These are phyloP conservation scores for Flaveria sonorensis DNA, from an alignment of 129 eudicot species.

Conservation along the genomic window DNA sequence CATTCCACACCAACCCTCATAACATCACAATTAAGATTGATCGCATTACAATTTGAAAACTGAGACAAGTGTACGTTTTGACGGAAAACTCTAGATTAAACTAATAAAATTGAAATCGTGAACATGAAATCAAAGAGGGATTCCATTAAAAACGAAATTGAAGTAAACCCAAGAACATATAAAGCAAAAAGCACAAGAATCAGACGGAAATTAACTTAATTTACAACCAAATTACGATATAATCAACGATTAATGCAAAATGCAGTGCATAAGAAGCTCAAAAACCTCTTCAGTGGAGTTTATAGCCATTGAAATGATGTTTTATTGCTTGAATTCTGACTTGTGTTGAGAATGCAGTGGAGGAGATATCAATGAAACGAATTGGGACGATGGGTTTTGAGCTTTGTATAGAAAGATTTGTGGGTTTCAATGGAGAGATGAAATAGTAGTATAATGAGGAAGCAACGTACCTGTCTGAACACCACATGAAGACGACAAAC, in stretches of 20 bases:
- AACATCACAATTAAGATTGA: background rate
- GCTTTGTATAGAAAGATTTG: background rate
- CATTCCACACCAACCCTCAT: conserved; percentile 12
- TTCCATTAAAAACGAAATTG: background rate
- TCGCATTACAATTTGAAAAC: conserved; percentile 14
- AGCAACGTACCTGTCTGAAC: conserved; percentile 3
- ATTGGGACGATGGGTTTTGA: background rate
- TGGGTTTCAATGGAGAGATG: background rate
- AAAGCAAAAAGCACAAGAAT: background rate
- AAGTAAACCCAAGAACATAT: background rate
- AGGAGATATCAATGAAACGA: background rate
- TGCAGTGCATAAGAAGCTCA: background rate
- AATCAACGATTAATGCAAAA: conserved; percentile 1
- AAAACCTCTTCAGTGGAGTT: conserved; percentile 37
- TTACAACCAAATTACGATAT: background rate
- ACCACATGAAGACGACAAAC: background rate
- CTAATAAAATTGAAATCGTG: background rate
- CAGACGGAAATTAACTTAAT: conserved; percentile 1
- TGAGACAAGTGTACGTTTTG: background rate
- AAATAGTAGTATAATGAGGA: background rate
- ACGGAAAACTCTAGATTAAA: conserved; percentile 6
- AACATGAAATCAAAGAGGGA: conserved; percentile 7
- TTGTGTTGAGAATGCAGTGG: background rate
- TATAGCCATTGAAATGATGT: background rate
- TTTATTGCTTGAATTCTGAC: background rate